phyloP scores from a whole-genome alignment of 2,329 filamentous ascomycete genomes.

The Aspergillus persii region DNA sequence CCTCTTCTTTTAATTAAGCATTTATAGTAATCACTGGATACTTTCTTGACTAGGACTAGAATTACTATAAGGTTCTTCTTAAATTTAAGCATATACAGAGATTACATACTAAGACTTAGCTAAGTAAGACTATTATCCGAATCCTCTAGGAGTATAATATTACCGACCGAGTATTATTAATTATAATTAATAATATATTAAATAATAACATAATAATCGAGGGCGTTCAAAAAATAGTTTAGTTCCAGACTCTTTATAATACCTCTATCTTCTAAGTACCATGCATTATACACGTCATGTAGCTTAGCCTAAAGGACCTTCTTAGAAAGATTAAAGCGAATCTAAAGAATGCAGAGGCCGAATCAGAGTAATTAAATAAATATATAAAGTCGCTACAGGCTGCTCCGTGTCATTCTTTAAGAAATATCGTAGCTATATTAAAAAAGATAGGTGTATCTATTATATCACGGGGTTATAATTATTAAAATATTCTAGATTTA shows the following conservation, averaged over 20 bases:
- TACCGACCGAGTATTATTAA: not conserved
- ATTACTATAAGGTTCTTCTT: not conserved
- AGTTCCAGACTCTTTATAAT: not conserved
- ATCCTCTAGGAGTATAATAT: not conserved
- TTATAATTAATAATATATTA: not conserved
- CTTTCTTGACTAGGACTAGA: not conserved
- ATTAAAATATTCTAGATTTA: not conserved
- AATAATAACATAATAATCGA: not conserved
- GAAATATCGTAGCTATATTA: not conserved
- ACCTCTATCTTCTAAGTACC: not conserved
- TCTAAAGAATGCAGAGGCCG: not conserved
- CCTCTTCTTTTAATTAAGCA: not conserved
- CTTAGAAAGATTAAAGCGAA: not conserved
- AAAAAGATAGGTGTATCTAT: not conserved
- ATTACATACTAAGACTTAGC: not conserved
- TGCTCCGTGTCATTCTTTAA: not conserved
- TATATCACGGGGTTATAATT: not conserved
- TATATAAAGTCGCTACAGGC: not conserved
- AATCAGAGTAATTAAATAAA: not conserved
- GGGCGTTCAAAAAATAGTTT: no score
- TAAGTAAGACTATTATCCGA: not conserved
- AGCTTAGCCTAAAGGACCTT: not conserved
- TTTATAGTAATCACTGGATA: constrained; percentile 3
- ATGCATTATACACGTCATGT: not conserved
- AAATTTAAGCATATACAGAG: not conserved